These are phyloP conservation scores for Euptelea pleiosperma DNA, from an alignment of 164 flowering plant species.

Conservation along the genomic window DNA sequence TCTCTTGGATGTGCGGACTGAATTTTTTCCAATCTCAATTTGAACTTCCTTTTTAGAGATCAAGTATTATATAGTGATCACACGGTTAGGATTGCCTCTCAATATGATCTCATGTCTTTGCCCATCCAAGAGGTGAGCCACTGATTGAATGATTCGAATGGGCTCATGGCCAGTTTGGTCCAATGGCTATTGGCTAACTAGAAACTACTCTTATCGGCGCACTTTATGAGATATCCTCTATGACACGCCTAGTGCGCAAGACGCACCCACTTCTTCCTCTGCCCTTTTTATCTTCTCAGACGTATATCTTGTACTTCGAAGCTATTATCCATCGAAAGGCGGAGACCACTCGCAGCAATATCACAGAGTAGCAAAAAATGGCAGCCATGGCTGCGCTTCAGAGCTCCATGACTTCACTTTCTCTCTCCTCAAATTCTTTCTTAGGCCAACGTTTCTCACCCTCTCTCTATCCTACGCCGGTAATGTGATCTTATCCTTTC, in stretches of 20 bases:
- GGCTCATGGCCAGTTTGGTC: too few species aligned
- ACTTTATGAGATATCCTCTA: not conserved
- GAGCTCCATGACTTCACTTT: slow-evolving; percentile 71
- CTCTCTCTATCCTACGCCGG: slow-evolving; percentile 36
- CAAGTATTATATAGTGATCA: too few species aligned
- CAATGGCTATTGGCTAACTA: too few species aligned
- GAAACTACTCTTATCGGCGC: too few species aligned
- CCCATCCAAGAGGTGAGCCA: too few species aligned
- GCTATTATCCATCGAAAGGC: not conserved
- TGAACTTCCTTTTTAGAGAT: too few species aligned
- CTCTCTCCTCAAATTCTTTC: slow-evolving; percentile 73
- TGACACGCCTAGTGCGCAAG: not conserved
- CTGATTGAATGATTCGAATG: too few species aligned
- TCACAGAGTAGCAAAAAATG: slow-evolving; percentile 27
- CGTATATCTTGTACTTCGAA: slow-evolving; percentile 1
- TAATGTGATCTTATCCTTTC: slow-evolving; percentile 14
- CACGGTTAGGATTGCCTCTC: too few species aligned
- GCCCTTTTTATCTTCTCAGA: not conserved
- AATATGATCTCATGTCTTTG: too few species aligned
- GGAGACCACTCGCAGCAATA: slow-evolving; percentile 7
- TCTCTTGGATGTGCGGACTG: too few species aligned
- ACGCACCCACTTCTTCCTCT: too few species aligned
- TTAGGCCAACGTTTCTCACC: slow-evolving; percentile 68
- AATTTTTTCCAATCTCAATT: too few species aligned
- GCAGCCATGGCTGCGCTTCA: slow-evolving; percentile 76